Evolutionary conservation across 768 basidiomycete genomes (phyloP).

Genomic region (Phanerochaete sordida): DNA sequence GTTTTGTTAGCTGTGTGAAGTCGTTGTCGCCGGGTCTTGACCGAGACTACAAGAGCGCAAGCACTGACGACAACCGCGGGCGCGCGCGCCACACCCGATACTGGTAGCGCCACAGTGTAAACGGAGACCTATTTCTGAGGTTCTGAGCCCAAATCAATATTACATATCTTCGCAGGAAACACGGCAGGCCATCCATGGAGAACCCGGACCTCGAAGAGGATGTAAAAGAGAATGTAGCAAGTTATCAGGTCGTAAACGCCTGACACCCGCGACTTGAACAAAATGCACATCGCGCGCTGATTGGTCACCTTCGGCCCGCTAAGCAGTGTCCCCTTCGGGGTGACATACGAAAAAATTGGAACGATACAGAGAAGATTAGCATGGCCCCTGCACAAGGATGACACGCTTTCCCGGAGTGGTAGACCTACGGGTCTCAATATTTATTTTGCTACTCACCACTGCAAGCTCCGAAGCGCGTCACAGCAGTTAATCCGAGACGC

Average conservation of each 20-base stretch:
- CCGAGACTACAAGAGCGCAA: too few relatives aligned
- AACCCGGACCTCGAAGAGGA: too few relatives aligned
- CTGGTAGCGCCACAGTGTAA: too few relatives aligned
- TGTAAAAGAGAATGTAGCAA: too few relatives aligned
- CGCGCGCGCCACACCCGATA: too few relatives aligned
- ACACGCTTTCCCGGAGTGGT: slow-evolving; percentile 97
- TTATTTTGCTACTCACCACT: slow-evolving; percentile 19
- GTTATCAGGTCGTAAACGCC: background rate
- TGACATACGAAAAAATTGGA: slow-evolving; percentile 99
- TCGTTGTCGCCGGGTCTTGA: too few relatives aligned
- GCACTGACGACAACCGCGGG: too few relatives aligned
- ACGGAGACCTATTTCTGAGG: too few relatives aligned
- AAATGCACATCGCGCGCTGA: background rate
- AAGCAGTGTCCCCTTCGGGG: slow-evolving; percentile 93
- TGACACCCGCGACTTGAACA: background rate
- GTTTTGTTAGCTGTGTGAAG: too few relatives aligned
- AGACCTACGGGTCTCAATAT: slow-evolving; percentile 43
- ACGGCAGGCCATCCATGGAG: too few relatives aligned
- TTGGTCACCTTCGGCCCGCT: slow-evolving; percentile 87
- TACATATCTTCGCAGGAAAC: too few relatives aligned
- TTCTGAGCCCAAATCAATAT: too few relatives aligned
- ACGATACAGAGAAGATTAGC: slow-evolving; percentile 99
- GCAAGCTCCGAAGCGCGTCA: background rate
- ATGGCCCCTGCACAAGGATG: slow-evolving; percentile 99
- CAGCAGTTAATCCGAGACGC: background rate